Evolutionary conservation across 352 stramenopile genomes (phyloP).

Genomic region (Albugo candida): DNA sequence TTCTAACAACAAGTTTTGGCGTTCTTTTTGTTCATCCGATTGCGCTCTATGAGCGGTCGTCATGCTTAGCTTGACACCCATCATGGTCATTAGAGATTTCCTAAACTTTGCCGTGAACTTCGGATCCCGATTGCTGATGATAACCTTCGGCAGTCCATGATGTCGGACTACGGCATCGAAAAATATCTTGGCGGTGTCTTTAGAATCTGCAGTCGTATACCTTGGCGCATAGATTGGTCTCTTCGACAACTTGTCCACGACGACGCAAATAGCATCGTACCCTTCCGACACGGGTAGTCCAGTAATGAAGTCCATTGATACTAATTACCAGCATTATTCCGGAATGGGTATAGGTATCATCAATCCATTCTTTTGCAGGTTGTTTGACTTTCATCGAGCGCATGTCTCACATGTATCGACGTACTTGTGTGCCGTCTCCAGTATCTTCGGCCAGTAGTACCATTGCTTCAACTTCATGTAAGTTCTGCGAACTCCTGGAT

Average conservation of each 20-base stretch:
- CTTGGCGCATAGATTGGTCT: no score
- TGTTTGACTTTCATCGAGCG: no score
- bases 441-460: slow-evolving; percentile 9
- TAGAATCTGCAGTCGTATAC: slow-evolving; percentile 1
- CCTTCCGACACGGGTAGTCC: slow-evolving; percentile 9
- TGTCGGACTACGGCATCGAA: slow-evolving; percentile 8
- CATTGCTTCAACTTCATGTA: slow-evolving; percentile 1
- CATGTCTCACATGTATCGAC: slow-evolving; percentile 6
- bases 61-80: slow-evolving; percentile 5
- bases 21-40: slow-evolving; percentile 9
- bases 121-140: slow-evolving; percentile 9
- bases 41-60: slow-evolving; percentile 6
- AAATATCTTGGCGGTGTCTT: slow-evolving; percentile 2
- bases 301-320: slow-evolving; percentile 7
- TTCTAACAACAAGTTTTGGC: slow-evolving; percentile 7
- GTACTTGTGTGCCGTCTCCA: no score
- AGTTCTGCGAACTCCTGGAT: neutral
- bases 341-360: no score
- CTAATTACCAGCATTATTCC: no score
- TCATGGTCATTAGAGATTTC: slow-evolving; percentile 5
- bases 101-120: slow-evolving; percentile 13
- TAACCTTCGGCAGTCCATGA: slow-evolving; percentile 3
- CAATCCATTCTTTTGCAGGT: no score
- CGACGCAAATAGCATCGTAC: neutral
- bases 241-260: no score